Conservation (phyloP, 805 yeast genomes). For the Clavispora asparagi region DNA sequence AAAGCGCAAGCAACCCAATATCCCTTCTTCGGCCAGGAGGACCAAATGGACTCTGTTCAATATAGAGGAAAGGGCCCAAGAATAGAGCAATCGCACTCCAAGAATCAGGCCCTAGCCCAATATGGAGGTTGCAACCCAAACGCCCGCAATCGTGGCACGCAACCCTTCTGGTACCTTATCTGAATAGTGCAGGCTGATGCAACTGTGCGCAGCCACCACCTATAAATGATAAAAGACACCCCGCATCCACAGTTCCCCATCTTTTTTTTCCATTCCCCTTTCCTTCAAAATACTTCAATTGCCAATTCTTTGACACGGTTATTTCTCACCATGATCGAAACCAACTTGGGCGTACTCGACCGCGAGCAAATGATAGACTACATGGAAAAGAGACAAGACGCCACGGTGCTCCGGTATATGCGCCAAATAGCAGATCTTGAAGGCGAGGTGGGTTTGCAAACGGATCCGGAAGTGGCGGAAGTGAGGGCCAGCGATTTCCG, state of each 20-base stretch:
- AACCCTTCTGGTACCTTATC: not conserved
- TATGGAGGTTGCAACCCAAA: not conserved
- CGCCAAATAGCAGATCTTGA: conserved; percentile 52
- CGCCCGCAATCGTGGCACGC: not conserved
- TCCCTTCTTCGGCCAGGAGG: too few relatives aligned
- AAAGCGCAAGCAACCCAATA: too few relatives aligned
- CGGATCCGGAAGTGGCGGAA: not conserved
- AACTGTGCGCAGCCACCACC: not conserved
- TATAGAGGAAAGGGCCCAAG: too few relatives aligned
- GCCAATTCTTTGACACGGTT: too few relatives aligned
- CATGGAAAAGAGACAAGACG: conserved; percentile 75
- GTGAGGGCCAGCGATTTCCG: not conserved
- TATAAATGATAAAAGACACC: not conserved
- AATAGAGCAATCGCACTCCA: too few relatives aligned
- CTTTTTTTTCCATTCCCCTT: too few relatives aligned
- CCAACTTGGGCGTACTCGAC: conserved; percentile 1
- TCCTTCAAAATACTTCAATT: too few relatives aligned
- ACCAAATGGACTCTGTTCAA: too few relatives aligned
- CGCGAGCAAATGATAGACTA: conserved; percentile 47
- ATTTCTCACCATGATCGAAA: not conserved
- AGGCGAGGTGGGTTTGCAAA: conserved; percentile 37
- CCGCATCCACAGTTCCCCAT: not conserved
- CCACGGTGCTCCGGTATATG: conserved; percentile 62
- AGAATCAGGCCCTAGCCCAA: too few relatives aligned
- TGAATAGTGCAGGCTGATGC: not conserved